These are phyloP conservation scores for Microbotryum violaceum DNA, from an alignment of 1,284 basidiomycete genomes.

Conservation along the genomic window DNA sequence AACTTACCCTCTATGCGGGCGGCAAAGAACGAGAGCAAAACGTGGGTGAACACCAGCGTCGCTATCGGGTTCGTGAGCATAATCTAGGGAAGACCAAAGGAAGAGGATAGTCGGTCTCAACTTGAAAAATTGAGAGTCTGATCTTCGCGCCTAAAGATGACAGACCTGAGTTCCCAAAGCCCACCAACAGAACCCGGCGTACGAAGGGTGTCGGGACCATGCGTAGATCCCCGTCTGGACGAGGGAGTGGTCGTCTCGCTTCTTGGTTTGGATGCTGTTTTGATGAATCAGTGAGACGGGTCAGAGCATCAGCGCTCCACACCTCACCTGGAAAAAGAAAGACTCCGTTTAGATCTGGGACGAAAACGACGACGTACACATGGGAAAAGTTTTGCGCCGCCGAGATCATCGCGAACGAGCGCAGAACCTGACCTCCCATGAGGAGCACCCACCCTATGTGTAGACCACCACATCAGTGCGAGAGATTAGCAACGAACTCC, in stretches of 20 bases:
- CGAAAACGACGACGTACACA: slow-evolving; percentile 37
- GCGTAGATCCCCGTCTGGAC: slow-evolving; percentile 71
- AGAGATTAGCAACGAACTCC: background rate
- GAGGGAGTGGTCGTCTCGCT: slow-evolving; percentile 53
- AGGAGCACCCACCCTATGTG: slow-evolving; percentile 56
- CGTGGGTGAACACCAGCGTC: slow-evolving; percentile 47
- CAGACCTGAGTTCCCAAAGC: slow-evolving; percentile 64
- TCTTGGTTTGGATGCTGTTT: too few species aligned
- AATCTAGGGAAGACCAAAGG: slow-evolving; percentile 51
- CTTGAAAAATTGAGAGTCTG: too few species aligned
- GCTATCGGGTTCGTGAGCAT: slow-evolving; percentile 78
- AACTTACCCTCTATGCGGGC: slow-evolving; percentile 65
- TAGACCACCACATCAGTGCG: too few species aligned
- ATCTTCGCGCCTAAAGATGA: background rate
- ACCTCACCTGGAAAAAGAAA: too few species aligned
- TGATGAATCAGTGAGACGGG: background rate
- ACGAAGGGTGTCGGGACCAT: slow-evolving; percentile 89
- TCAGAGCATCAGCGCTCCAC: too few species aligned
- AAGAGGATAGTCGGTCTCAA: background rate
- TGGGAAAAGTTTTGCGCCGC: slow-evolving; percentile 91
- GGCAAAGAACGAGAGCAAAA: slow-evolving; percentile 83
- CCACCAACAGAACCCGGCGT: slow-evolving; percentile 98
- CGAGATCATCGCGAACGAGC: slow-evolving; percentile 91
- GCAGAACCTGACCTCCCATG: slow-evolving; percentile 63
- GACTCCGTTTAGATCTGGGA: background rate